A percentile compares a stretch with the other conserved stretches of the same genome.
Conservation (phyloP, 192 early-diverging fungal genomes). For the Podila epicladia region DNA sequence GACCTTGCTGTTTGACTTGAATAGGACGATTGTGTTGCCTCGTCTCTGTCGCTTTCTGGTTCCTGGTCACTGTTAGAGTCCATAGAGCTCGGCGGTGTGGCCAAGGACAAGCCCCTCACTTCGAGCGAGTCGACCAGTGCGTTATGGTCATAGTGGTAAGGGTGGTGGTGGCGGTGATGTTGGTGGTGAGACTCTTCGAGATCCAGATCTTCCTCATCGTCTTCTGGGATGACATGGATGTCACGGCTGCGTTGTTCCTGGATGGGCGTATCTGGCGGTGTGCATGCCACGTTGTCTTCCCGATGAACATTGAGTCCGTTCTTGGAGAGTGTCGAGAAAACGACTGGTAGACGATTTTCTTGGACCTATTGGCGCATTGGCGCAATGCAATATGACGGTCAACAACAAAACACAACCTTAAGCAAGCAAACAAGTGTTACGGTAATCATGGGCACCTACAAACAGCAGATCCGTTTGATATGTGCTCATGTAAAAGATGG, state of each 20-base stretch:
- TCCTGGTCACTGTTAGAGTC: conserved; percentile 16
- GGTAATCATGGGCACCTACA: conserved; percentile 52
- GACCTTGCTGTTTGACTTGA: not conserved
- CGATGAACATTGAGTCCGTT: conserved; percentile 49
- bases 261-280: conserved; percentile 47
- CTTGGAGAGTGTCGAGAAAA: conserved; percentile 59
- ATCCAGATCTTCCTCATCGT: not conserved
- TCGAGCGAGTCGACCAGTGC: not conserved
- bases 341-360: conserved; percentile 64
- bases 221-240: conserved; percentile 13
- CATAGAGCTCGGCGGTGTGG: conserved; percentile 31
- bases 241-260: conserved; percentile 17
- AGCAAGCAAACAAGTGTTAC: not conserved
- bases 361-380: conserved; percentile 57
- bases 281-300: conserved; percentile 19
- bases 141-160: not conserved
- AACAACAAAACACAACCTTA: not conserved
- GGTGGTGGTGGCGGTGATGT: not conserved
- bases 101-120: conserved; percentile 7
- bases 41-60: not conserved
- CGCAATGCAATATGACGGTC: not conserved
- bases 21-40: not conserved
- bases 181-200: not conserved
- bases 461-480: conserved; percentile 80
- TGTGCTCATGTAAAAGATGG: conserved; percentile 79